Conservation (phyloP, 345 rosid genomes). For the Eutrema heterophyllum region DNA sequence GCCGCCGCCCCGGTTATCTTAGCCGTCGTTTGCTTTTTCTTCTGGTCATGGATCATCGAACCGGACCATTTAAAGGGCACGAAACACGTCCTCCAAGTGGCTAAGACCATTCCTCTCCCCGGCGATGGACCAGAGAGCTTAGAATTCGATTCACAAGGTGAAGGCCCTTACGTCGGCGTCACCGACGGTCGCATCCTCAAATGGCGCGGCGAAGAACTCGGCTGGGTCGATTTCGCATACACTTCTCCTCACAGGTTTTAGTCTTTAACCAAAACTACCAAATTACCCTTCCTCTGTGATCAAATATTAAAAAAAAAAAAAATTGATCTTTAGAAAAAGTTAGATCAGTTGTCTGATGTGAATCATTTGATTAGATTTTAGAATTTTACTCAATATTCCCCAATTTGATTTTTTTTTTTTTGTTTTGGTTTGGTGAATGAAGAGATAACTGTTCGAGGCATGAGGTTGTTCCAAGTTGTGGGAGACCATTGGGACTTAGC, state of each 20-base stretch:
- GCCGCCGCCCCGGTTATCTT: constrained; percentile 11
- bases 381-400: too few species aligned
- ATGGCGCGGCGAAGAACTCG: constrained; percentile 30
- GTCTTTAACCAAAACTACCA: not conserved
- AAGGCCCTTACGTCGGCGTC: constrained; percentile 58
- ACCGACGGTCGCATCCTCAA: constrained; percentile 62
- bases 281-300: too few species aligned
- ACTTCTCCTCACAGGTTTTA: constrained; percentile 46
- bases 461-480: constrained; percentile 51
- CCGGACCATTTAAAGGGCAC: constrained; percentile 2
- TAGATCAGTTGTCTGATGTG: too few species aligned
- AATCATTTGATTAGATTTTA: too few species aligned
- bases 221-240: constrained; percentile 63
- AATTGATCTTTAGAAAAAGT: too few species aligned
- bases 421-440: not conserved
- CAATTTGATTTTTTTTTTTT: not conserved
- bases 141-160: constrained; percentile 25
- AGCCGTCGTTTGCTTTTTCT: constrained; percentile 10
- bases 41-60: constrained; percentile 21
- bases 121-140: constrained; percentile 29
- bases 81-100: constrained; percentile 6
- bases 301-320: too few species aligned
- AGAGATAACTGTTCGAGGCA: constrained; percentile 27
- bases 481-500: constrained; percentile 66
- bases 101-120: constrained; percentile 26